These are phyloP conservation scores for Trichoderma atrobrunneum DNA, from an alignment of 2,329 filamentous ascomycete species.

Conservation along the genomic window DNA sequence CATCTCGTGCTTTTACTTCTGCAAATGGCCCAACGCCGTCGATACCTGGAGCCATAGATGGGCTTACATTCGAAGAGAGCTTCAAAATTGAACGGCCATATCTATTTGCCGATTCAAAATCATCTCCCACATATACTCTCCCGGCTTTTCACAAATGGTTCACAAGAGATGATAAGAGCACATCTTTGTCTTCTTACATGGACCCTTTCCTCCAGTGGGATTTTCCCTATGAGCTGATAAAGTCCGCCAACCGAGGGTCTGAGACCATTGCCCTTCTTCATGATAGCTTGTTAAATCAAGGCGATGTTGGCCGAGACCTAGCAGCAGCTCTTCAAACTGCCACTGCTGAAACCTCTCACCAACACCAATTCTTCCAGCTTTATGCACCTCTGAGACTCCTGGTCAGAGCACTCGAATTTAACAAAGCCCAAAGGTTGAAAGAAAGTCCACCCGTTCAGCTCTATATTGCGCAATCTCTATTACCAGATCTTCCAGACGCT, in stretches of 20 bases:
- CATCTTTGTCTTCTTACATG: slow-evolving; percentile 30
- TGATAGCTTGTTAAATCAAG: slow-evolving; percentile 28
- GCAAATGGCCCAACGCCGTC: neutral
- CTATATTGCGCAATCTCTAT: slow-evolving; percentile 81
- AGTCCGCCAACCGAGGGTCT: slow-evolving; percentile 21
- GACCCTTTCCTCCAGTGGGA: slow-evolving; percentile 30
- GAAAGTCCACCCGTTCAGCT: slow-evolving; percentile 44
- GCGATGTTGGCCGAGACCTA: slow-evolving; percentile 31
- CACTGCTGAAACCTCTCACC: slow-evolving; percentile 22
- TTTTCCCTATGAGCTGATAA: slow-evolving; percentile 42
- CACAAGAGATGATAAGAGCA: slow-evolving; percentile 11
- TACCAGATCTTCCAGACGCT: slow-evolving; percentile 62
- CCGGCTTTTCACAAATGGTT: slow-evolving; percentile 64
- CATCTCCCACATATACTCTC: slow-evolving; percentile 38
- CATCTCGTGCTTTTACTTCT: neutral
- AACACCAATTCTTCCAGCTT: slow-evolving; percentile 52
- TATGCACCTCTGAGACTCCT: slow-evolving; percentile 64
- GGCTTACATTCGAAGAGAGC: slow-evolving; percentile 52
- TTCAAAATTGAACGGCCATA: slow-evolving; percentile 52
- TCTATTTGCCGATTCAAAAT: slow-evolving; percentile 45
- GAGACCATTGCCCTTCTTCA: slow-evolving; percentile 28
- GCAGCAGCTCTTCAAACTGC: slow-evolving; percentile 32
- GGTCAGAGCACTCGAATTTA: slow-evolving; percentile 53
- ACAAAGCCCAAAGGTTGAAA: slow-evolving; percentile 28
- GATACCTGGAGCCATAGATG: slow-evolving; percentile 17